phyloP scores from a whole-genome alignment of 305 asterid species.

The Solanum aculeatissimum region DNA sequence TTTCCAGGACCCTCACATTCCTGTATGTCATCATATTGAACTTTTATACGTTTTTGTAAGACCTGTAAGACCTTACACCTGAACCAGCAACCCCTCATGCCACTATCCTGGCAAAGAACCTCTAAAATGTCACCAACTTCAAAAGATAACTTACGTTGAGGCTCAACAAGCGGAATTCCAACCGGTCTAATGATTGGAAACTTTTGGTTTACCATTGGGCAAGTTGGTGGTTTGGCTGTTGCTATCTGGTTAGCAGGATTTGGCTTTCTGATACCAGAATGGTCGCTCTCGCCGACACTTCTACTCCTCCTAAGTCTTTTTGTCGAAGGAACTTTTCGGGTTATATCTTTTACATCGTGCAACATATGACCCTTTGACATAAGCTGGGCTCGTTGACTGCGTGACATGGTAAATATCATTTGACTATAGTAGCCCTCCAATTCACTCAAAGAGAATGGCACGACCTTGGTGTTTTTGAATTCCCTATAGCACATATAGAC shows the following conservation, averaged over 20 bases:
- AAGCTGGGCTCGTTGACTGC: neutral
- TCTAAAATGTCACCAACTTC: conserved; percentile 25
- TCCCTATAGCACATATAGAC: conserved; percentile 27
- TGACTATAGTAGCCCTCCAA: conserved; percentile 32
- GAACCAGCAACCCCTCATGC: conserved; percentile 65
- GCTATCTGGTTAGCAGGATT: neutral
- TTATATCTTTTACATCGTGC: neutral
- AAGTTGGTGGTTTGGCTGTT: conserved; percentile 3
- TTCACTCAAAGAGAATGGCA: conserved; percentile 14
- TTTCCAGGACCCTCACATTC: conserved; percentile 25
- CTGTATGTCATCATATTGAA: conserved; percentile 26
- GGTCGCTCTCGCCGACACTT: neutral
- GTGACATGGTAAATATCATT: conserved; percentile 10
- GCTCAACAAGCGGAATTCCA: neutral
- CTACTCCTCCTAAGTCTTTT: conserved; percentile 1
- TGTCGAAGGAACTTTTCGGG: neutral
- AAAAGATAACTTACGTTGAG: neutral
- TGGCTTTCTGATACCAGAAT: neutral
- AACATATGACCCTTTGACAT: neutral
- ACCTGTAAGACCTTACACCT: conserved; percentile 40
- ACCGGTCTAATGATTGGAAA: neutral
- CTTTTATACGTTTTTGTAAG: conserved; percentile 12
- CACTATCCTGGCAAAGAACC: conserved; percentile 46
- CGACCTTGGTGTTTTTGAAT: conserved; percentile 11
- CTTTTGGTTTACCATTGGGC: conserved; percentile 12